These are phyloP conservation scores for Daedaleopsis sinensis DNA, from an alignment of 768 basidiomycete species.

Conservation along the genomic window DNA sequence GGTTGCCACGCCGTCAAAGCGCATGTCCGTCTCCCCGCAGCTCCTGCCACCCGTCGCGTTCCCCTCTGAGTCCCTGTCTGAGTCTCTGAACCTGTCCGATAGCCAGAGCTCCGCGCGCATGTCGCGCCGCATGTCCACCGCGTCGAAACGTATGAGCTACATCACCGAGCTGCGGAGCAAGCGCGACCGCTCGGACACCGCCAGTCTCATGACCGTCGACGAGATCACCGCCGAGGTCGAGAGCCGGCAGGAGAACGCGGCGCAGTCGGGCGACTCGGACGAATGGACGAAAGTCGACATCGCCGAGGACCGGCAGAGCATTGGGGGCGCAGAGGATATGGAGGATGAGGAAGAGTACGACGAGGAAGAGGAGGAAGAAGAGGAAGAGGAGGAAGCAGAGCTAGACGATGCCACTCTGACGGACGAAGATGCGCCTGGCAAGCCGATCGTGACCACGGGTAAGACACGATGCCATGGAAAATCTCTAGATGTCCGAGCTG, in stretches of 20 bases:
- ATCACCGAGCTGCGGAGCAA: slow-evolving; percentile 82
- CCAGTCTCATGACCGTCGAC: slow-evolving; percentile 92
- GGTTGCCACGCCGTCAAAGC: slow-evolving; percentile 35
- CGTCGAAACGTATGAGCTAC: slow-evolving; percentile 71
- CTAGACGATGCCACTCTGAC: slow-evolving; percentile 37
- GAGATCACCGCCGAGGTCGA: slow-evolving; percentile 97
- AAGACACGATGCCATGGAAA: slow-evolving; percentile 37
- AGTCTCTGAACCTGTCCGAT: slow-evolving; percentile 62
- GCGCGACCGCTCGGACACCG: slow-evolving; percentile 85
- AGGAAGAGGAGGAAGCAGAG: slow-evolving; percentile 43
- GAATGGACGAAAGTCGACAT: slow-evolving; percentile 78
- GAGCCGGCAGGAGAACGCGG: slow-evolving; percentile 61
- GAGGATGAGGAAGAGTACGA: slow-evolving; percentile 53
- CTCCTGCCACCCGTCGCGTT: slow-evolving; percentile 79
- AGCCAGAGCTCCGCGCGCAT: slow-evolving; percentile 41
- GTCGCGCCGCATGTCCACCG: slow-evolving; percentile 42
- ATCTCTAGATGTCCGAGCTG: not conserved
- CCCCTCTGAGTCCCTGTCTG: slow-evolving; percentile 77
- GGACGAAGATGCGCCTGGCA: slow-evolving; percentile 51
- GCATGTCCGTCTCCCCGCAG: slow-evolving; percentile 46
- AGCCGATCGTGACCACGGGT: slow-evolving; percentile 57
- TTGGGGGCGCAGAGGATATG: slow-evolving; percentile 43
- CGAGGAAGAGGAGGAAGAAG: slow-evolving; percentile 45
- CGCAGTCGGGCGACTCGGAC: slow-evolving; percentile 45
- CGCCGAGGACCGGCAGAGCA: slow-evolving; percentile 42